A percentile compares a stretch with the other conserved stretches of the same genome.
phyloP scores from a whole-genome alignment of 148 eudicot species.

The Chenopodium suecicum region DNA sequence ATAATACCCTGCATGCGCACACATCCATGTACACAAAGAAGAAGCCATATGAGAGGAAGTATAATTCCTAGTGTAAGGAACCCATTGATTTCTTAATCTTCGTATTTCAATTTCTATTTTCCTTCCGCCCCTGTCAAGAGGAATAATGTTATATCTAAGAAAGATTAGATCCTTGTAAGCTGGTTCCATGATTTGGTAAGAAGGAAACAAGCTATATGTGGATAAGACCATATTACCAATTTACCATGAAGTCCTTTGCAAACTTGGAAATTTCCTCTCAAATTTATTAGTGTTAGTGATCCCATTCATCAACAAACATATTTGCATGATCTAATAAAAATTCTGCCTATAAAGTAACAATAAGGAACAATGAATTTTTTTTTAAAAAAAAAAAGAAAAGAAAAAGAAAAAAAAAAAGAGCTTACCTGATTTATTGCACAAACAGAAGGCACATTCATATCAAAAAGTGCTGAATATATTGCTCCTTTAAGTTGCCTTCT shows the following conservation, averaged over 20 bases:
- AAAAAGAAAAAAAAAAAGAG: neutral
- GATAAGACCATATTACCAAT: neutral
- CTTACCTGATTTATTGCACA: slow-evolving; percentile 92
- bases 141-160: neutral
- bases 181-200: neutral
- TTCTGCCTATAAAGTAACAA: neutral
- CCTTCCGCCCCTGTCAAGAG: neutral
- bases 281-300: neutral
- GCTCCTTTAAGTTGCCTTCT: slow-evolving; percentile 78
- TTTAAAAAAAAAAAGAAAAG: neutral
- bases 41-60: neutral
- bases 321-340: neutral
- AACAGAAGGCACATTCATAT: slow-evolving; percentile 86
- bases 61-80: neutral
- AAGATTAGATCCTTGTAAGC: no score
- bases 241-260: neutral
- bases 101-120: neutral
- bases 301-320: neutral
- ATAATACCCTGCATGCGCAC: no score
- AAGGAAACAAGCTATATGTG: neutral
- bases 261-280: neutral
- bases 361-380: neutral
- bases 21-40: neutral
- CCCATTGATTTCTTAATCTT: neutral
- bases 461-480: slow-evolving; percentile 72